Conservation (phyloP, 257 asterid genomes). For the Fraxinus pennsylvanica region DNA sequence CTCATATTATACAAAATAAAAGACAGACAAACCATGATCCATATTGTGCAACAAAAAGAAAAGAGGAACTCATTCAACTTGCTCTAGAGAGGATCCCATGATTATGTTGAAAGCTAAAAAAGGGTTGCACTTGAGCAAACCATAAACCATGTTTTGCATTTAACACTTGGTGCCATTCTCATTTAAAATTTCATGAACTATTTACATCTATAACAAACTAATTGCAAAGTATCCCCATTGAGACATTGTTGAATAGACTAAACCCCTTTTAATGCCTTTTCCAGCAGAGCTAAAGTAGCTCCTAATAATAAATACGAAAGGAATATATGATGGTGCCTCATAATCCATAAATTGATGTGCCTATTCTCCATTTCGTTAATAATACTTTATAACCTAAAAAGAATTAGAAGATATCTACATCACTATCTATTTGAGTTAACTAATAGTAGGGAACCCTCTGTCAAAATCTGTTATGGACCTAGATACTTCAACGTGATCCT, state of each 20-base stretch:
- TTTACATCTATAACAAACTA: neutral
- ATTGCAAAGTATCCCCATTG: neutral
- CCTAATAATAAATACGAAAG: neutral
- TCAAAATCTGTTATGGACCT: neutral
- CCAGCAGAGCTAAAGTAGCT: neutral
- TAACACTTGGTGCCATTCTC: neutral
- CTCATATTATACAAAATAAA: neutral
- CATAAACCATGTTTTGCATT: neutral
- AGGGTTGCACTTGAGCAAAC: neutral
- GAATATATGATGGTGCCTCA: neutral
- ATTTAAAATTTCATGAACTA: neutral
- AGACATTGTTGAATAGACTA: neutral
- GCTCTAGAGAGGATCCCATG: neutral
- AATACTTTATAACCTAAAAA: neutral
- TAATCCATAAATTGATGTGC: neutral
- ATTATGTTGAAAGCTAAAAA: neutral
- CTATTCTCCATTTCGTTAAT: neutral
- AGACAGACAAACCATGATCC: neutral
- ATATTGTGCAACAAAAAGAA: neutral
- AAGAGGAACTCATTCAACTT: neutral
- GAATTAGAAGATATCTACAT: neutral
- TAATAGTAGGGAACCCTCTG: neutral
- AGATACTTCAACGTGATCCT: neutral
- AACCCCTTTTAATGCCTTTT: neutral
- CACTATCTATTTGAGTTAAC: neutral